These are phyloP conservation scores for Ceratobasidium sp. DNA, from an alignment of 1,284 basidiomycete species.

Conservation along the genomic window DNA sequence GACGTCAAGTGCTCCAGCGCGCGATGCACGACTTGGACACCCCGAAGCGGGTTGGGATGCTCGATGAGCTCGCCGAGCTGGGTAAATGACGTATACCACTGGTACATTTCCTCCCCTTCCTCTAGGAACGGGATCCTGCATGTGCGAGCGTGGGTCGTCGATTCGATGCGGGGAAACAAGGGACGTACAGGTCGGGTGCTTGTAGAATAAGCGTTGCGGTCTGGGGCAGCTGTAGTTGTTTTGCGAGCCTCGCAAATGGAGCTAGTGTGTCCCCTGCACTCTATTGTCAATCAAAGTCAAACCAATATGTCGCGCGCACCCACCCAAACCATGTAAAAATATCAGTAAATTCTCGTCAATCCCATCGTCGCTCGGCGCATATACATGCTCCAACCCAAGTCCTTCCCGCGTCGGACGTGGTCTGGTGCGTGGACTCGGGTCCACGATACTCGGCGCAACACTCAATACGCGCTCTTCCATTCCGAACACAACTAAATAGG, in stretches of 20 bases:
- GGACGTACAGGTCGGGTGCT: conserved; percentile 71
- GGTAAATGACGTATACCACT: conserved; percentile 90
- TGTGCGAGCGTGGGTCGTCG: background rate
- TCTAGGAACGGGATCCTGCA: conserved; percentile 81
- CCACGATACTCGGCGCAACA: conserved; percentile 33
- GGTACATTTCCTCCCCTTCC: conserved; percentile 64
- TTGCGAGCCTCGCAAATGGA: conserved; percentile 78
- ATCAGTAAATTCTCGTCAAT: conserved; percentile 87
- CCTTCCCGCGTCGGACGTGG: conserved; percentile 56
- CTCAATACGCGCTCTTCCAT: conserved; percentile 26
- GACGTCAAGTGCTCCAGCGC: conserved; percentile 64
- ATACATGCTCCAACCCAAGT: conserved; percentile 66
- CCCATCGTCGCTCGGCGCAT: conserved; percentile 74
- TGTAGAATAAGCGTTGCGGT: conserved; percentile 83
- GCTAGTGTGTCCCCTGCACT: conserved; percentile 77
- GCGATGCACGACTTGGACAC: conserved; percentile 62
- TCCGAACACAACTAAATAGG: background rate
- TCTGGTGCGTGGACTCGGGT: conserved; percentile 56
- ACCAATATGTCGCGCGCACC: conserved; percentile 44
- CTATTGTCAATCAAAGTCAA: background rate
- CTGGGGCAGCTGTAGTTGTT: conserved; percentile 79
- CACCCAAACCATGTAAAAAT: conserved; percentile 89
- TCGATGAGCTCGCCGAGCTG: conserved; percentile 74
- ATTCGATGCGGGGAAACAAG: background rate
- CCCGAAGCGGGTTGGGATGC: conserved; percentile 74